Evolutionary conservation across 352 stramenopile genomes (phyloP), one percentile per base, ranked within the genome.

Genomic region (Globisporangium ultimum): DNA sequence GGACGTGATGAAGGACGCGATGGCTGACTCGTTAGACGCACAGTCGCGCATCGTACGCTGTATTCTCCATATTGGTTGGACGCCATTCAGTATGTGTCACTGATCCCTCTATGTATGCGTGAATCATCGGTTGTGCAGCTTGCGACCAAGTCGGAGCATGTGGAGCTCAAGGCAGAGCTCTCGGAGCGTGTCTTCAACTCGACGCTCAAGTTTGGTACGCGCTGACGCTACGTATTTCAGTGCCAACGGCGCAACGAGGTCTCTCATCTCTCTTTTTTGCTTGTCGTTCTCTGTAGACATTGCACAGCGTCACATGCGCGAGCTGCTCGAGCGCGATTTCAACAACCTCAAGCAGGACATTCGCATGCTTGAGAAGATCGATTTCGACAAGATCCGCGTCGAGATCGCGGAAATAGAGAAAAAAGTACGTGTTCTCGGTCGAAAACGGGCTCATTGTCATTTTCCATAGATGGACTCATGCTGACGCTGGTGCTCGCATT

Each of bases 271-370:
- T 3, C 10, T 20, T 17, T 42, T 34, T 11, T 17, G 4, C 12
- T 3, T 58, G 14, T 47, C 24, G 24, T 6, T 38, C 2, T 17
- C 11, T 49, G 20, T 46, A 95, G 86, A 95, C 54, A 93, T 95
- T 64, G 82, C 86, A n/a, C 86, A 95, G 62, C 84, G 86, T 18
- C 86, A 95, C 67, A 91, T 87, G 62, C 84, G 86, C 32, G 86
- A 95, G 76, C 76, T 95, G 45, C 78, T 93, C 18, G 86, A 93
- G 60, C 80, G 86, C 32, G 86, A 95, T 71, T 95, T 95, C 58
- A 95, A 91, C 70, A 93, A 87, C 51, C 72, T 95, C 32, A 95
- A 95, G 68, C 84, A 93, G 60, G 86, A 95, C 63, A 95, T 95
- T 64, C 84, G 86, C 53, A 93, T 95, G 86, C 76, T 92, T 11